Percentiles rank a stretch among this genome's conserved stretches.
Conservation (phyloP, 2,329 filamentous ascomycete genomes). For the Pestalotiopsis sp. region DNA sequence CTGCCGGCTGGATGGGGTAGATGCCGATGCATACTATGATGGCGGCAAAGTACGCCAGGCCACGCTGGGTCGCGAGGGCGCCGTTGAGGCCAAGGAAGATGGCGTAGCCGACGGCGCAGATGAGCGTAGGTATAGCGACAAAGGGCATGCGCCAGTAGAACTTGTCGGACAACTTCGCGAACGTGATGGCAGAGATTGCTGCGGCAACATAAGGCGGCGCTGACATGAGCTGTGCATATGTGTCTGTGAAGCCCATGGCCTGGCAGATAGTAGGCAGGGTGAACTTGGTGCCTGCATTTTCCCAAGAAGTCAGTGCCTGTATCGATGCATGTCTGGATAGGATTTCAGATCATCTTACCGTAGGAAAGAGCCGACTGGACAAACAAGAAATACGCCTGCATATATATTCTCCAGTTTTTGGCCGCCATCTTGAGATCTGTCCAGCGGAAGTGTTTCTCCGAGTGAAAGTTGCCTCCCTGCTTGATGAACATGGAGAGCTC, state of each 20-base stretch:
- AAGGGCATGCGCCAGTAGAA: constrained; percentile 67
- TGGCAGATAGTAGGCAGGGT: constrained; percentile 38
- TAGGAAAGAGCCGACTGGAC: constrained; percentile 27
- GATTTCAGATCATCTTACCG: constrained; percentile 20
- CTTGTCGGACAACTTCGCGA: constrained; percentile 69
- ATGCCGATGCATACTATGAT: constrained; percentile 73
- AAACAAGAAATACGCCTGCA: constrained; percentile 25
- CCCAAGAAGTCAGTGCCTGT: not conserved
- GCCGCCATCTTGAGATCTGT: constrained; percentile 18
- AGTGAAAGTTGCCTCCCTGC: constrained; percentile 18
- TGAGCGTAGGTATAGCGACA: constrained; percentile 62
- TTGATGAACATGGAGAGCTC: constrained; percentile 31
- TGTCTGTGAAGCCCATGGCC: constrained; percentile 36
- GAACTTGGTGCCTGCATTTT: constrained; percentile 28
- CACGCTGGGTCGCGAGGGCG: constrained; percentile 42
- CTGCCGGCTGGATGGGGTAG: constrained; percentile 66
- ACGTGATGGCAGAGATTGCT: constrained; percentile 62
- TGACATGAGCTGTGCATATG: constrained; percentile 52
- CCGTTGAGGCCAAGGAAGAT: constrained; percentile 61
- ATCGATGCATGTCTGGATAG: not conserved
- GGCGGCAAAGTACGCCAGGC: constrained; percentile 66
- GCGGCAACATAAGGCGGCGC: constrained; percentile 64
- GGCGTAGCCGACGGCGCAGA: constrained; percentile 65
- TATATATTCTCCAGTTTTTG: constrained; percentile 19
- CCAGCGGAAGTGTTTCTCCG: constrained; percentile 11